phyloP scores from a whole-genome alignment of 441 rosid genomes.

The Jatropha podagrica region DNA sequence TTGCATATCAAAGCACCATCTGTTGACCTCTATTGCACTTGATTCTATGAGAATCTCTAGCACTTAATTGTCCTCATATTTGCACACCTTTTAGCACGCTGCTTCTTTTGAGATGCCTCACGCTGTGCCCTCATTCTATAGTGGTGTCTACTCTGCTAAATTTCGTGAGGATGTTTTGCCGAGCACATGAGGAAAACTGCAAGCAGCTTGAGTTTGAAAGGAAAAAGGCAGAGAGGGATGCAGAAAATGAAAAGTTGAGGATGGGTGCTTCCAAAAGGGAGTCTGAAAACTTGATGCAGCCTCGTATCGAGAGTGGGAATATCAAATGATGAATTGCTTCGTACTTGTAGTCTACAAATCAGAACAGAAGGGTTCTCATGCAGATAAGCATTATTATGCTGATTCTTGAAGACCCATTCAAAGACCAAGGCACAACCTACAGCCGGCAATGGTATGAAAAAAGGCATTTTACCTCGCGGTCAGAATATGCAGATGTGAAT shows the following conservation, averaged over 20 bases:
- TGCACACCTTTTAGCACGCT: no score
- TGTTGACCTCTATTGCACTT: not conserved
- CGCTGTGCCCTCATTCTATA: slow-evolving; percentile 31
- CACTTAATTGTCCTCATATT: no score
- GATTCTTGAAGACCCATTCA: slow-evolving; percentile 11
- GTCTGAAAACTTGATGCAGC: slow-evolving; percentile 20
- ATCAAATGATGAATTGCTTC: slow-evolving; percentile 24
- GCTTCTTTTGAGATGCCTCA: not conserved
- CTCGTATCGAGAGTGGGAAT: slow-evolving; percentile 26
- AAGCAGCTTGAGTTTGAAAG: slow-evolving; percentile 72
- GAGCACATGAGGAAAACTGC: slow-evolving; percentile 81
- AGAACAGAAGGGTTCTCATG: slow-evolving; percentile 17
- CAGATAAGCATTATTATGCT: not conserved
- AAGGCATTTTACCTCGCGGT: slow-evolving; percentile 13
- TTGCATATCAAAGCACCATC: not conserved
- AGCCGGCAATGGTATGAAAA: not conserved
- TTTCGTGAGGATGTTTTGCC: slow-evolving; percentile 76
- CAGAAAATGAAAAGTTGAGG: slow-evolving; percentile 51
- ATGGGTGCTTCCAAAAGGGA: slow-evolving; percentile 28
- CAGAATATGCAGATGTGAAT: slow-evolving; percentile 14
- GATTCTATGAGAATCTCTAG: not conserved
- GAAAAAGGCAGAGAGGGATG: slow-evolving; percentile 62
- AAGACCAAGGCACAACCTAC: slow-evolving; percentile 4
- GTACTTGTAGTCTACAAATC: slow-evolving; percentile 14
- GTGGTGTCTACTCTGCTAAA: slow-evolving; percentile 84